phyloP scores from a whole-genome alignment of 225 moss, liverwort and hornwort species.

The Sphagnum tenellum region DNA sequence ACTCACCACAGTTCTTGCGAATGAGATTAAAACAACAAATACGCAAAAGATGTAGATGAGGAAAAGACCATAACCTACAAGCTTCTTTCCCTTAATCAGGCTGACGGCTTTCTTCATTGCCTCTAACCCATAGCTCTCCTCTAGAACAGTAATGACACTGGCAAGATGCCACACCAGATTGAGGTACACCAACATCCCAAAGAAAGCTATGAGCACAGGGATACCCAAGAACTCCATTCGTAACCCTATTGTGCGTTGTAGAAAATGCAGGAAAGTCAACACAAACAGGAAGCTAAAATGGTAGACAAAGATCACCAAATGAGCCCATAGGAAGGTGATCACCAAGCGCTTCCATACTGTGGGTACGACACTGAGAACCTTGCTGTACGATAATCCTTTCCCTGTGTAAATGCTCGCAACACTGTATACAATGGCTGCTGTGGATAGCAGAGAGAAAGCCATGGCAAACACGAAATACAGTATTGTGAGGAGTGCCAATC shows the following conservation, averaged over 20 bases:
- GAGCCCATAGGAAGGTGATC: constrained; percentile 64
- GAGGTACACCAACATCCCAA: constrained; percentile 36
- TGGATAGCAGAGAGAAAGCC: constrained; percentile 48
- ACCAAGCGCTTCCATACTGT: constrained; percentile 70
- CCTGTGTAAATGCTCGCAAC: constrained; percentile 77
- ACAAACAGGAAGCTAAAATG: constrained; percentile 41
- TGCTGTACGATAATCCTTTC: constrained; percentile 35
- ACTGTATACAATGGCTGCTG: constrained; percentile 66
- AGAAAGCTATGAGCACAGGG: constrained; percentile 7
- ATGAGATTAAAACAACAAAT: constrained; percentile 56
- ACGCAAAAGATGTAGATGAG: constrained; percentile 46
- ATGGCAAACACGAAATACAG: no score
- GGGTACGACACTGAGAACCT: constrained; percentile 50
- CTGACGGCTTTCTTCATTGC: constrained; percentile 39
- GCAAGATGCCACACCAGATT: constrained; percentile 53
- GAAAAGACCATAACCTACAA: constrained; percentile 46
- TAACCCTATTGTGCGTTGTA: no score
- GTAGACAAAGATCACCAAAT: constrained; percentile 46
- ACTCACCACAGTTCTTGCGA: constrained; percentile 21
- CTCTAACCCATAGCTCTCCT: constrained; percentile 33
- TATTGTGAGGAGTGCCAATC: no score
- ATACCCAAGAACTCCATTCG: constrained; percentile 4
- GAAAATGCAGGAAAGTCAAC: constrained; percentile 17
- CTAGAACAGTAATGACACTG: constrained; percentile 53
- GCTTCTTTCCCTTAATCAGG: constrained; percentile 41